Evolutionary conservation across 2,329 filamentous ascomycete species (phyloP), one percentile per base, ranked within the genome.

Genomic region (Trichophyton benhamiae): DNA sequence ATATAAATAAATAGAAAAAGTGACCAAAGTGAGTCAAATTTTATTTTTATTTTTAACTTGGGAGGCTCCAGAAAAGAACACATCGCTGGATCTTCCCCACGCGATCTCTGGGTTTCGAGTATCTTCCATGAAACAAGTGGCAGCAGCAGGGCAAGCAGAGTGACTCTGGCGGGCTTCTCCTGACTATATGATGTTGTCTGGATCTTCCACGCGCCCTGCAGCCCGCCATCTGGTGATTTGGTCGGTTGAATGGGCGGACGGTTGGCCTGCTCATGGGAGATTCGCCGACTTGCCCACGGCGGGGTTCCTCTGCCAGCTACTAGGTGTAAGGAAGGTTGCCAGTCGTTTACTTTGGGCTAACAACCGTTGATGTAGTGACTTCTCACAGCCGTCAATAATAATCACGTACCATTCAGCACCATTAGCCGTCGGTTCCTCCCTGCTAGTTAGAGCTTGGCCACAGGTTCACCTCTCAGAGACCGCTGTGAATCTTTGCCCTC

Each of bases 51-150:
- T 44, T 17, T 27, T 25, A 36, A 20, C 22, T 30, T 6, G 36
- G 36, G 17, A 25, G 17, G 44, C 22, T 57, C 33, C 55, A 57
- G 33, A 58, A 36, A 25, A 17, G 60, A 59, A 49, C 25, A 38
- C 33, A 46, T 27, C 58, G 42, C 55, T 6, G 30, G 33, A 30
- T 57, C 36, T 30, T 58, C 36, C 8, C 22, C 6, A 60, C 38
- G 58, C 59, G 57, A 55, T 41, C 48, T 46, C 44, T 52, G 41
- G 38, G 60, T 44, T 65, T 65, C 64, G 60, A 62, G 46, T 27
- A 58, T 59, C 20, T 65, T 65, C 64, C 61, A 65, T 60, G 57
- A 57, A 60, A 36, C 53, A 36, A 36, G 53, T 13, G 8, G n/a
- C 41, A n/a, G 33, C 33, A 13, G 8, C 33, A 38, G 33, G 33